Base-by-base conservation (phyloP, 2,329 filamentous ascomycete genomes). In the Incumbomyces lentus region DNA sequence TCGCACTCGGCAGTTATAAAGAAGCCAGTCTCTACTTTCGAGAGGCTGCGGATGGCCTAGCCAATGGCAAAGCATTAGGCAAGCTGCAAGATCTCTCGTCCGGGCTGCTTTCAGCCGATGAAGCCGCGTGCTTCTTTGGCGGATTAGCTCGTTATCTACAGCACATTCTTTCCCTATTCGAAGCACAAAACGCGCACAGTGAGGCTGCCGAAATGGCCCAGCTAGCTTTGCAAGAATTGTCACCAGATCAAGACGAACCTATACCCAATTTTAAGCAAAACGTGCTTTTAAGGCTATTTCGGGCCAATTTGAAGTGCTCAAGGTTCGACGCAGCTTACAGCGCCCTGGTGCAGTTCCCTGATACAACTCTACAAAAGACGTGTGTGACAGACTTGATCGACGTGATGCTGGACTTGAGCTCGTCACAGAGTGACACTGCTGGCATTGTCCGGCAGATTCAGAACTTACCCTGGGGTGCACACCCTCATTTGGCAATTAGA, bases 141-240 rank as follows among this genome's bases (percentile, higher is more conserved):
- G 92, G 90, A 1, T 73, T 89, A 34, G 76, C 86, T 4, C 81
- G 78, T 52, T 98, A 95, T 66, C 93, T 93, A 63, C 79, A 82
- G 35, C 92, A 98, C 62, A 77, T 96, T 42, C 76, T 89, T 11
- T 74, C 79, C 16, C 73, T 98, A 1, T 96, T 85, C 59, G 89
- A 95, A 61, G 78, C 77, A 55, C 76, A 79, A 36, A 84, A 82
- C 55, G 80, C 82, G 0, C 86, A 85, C 62, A 84, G 85, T 1
- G 85, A 84, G 58, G 86, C 93, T 34, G 77, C 87, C 5, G 86
- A 94, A 54, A 95, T 95, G 68, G 81, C 86, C 33, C 76, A 79
- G 33, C 69, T 89, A 18, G 81, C 85, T 5, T 69, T 93, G 35
- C 81, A 86, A 57, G 83, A 85, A 29, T 54, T 68, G 31, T 59